Conservation (phyloP, 345 rosid species). For the Populus deltoides region DNA sequence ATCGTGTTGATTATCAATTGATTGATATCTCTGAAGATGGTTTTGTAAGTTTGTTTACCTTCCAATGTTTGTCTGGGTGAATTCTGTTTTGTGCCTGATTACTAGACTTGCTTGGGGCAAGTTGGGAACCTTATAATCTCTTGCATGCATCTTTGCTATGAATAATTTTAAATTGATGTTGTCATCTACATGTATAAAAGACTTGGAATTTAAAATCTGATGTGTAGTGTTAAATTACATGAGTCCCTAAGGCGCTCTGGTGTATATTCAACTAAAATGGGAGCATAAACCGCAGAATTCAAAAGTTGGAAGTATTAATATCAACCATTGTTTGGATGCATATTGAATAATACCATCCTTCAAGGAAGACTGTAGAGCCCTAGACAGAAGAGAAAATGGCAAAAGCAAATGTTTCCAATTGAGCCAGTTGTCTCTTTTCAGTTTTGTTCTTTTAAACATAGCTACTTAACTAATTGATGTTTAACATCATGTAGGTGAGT, state of each 20-base stretch:
- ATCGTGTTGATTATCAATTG: slow-evolving; percentile 68
- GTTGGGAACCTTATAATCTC: neutral
- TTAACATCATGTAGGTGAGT: slow-evolving; percentile 44
- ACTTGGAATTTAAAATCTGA: neutral
- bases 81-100: neutral
- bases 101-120: neutral
- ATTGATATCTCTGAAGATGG: slow-evolving; percentile 79
- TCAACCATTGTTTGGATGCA: neutral
- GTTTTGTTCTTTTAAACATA: neutral
- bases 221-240: neutral
- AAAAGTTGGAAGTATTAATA: neutral
- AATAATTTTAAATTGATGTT: neutral
- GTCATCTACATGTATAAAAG: neutral
- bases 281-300: neutral
- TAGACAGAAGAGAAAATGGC: neutral
- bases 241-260: neutral
- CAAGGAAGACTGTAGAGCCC: neutral
- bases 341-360: neutral
- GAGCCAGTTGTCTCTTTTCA: neutral
- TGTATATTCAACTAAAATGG: neutral
- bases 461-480: neutral
- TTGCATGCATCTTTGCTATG: neutral
- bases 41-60: slow-evolving; percentile 49
- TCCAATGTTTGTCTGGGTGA: neutral
- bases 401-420: neutral